phyloP scores from a whole-genome alignment of 2,329 filamentous ascomycete genomes.

The Penicillium sp. region DNA sequence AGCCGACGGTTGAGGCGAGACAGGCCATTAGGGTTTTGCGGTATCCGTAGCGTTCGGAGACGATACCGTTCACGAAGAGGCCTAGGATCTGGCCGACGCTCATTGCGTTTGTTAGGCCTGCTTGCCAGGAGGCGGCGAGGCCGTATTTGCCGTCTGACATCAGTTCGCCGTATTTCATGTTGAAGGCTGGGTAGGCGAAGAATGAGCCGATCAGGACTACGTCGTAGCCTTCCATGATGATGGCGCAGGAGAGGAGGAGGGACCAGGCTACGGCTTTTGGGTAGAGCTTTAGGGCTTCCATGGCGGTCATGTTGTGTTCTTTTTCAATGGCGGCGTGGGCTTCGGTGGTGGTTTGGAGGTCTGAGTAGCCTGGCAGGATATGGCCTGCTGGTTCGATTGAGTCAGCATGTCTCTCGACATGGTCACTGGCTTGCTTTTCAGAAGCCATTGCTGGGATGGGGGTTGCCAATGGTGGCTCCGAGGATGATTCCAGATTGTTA shows the following conservation, averaged over 20 bases:
- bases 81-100: conserved; percentile 33
- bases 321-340: conserved; percentile 31
- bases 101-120: conserved; percentile 34
- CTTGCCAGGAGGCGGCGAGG: conserved; percentile 37
- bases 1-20: conserved; percentile 23
- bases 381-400: not conserved
- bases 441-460: conserved; percentile 2
- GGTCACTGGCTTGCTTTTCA: conserved; percentile 1
- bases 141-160: conserved; percentile 24
- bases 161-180: conserved; percentile 17
- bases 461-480: not conserved
- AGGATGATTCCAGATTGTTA: not conserved
- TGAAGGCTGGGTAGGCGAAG: conserved; percentile 31
- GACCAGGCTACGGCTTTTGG: conserved; percentile 41
- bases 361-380: conserved; percentile 27
- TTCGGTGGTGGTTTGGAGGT: conserved; percentile 10
- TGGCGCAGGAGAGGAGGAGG: conserved; percentile 35
- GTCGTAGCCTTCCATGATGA: conserved; percentile 47
- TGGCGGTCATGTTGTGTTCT: conserved; percentile 37
- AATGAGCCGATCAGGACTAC: conserved; percentile 36
- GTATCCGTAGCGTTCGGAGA: conserved; percentile 23
- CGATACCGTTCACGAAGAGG: conserved; percentile 19
- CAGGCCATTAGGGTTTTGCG: conserved; percentile 18
- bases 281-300: conserved; percentile 29
- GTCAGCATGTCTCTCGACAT: conserved; percentile 2